Evolutionary conservation across 768 basidiomycete species (phyloP).

Genomic region (Hypsizygus marmoreus): DNA sequence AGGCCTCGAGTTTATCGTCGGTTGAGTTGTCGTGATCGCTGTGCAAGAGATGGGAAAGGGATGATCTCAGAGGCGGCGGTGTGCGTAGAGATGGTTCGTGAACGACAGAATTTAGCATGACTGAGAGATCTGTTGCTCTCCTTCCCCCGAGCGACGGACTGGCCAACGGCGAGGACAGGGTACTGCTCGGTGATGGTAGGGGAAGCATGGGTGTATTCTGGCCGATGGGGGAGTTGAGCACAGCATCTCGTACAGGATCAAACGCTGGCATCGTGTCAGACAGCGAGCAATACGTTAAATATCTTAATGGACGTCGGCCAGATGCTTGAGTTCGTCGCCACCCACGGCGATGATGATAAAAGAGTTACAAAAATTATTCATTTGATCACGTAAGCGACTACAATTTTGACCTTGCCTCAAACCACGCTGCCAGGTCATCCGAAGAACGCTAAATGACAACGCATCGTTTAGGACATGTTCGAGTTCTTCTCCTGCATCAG

Average conservation of each 20-base stretch:
- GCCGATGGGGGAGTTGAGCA: constrained; percentile 72
- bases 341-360: constrained; percentile 21
- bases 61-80: constrained; percentile 39
- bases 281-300: constrained; percentile 17
- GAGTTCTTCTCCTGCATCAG: not conserved
- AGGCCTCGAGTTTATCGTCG: constrained; percentile 34
- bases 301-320: constrained; percentile 11
- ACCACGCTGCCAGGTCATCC: constrained; percentile 57
- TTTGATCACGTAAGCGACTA: constrained; percentile 24
- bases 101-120: constrained; percentile 70
- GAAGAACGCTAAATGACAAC: constrained; percentile 62
- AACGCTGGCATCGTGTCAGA: constrained; percentile 62
- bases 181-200: constrained; percentile 23
- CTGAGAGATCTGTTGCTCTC: constrained; percentile 76
- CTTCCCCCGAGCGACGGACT: constrained; percentile 55
- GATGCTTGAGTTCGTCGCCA: constrained; percentile 20
- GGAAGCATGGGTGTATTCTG: constrained; percentile 34
- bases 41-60: constrained; percentile 44
- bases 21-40: constrained; percentile 25
- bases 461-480: not conserved
- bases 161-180: constrained; percentile 36
- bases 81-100: constrained; percentile 24
- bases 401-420: constrained; percentile 31
- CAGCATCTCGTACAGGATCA: constrained; percentile 87
- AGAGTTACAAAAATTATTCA: constrained; percentile 22